Conservation (phyloP, 2,329 filamentous ascomycete genomes). For the Pseudofabraea citricarpa region DNA sequence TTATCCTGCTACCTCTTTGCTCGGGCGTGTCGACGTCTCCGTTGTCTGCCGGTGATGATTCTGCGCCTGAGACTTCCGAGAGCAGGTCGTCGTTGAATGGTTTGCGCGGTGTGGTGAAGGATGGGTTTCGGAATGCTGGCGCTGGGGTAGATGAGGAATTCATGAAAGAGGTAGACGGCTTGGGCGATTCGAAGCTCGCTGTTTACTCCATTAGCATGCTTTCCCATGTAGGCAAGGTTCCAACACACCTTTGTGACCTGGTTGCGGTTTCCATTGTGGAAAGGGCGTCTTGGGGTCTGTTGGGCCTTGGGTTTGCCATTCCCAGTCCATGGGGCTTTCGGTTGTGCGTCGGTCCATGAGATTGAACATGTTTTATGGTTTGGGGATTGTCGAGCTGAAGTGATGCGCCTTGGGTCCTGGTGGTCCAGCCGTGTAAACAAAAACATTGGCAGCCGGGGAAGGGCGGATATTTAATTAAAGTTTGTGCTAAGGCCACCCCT, state of each 20-base stretch:
- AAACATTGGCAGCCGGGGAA: background rate
- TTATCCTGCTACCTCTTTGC: constrained; percentile 46
- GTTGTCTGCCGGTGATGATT: constrained; percentile 52
- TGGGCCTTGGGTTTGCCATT: constrained; percentile 54
- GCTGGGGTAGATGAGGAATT: constrained; percentile 37
- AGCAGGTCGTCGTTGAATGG: constrained; percentile 47
- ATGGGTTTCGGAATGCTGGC: constrained; percentile 56
- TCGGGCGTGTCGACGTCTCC: constrained; percentile 50
- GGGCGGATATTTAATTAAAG: background rate
- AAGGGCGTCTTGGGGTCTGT: constrained; percentile 60
- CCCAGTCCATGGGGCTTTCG: constrained; percentile 63
- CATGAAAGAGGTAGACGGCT: constrained; percentile 34
- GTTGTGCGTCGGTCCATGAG: constrained; percentile 50
- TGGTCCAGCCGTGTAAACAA: background rate
- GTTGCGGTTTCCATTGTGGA: constrained; percentile 39
- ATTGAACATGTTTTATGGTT: constrained; percentile 17
- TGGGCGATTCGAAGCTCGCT: constrained; percentile 33
- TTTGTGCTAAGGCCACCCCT: background rate
- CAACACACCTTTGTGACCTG: constrained; percentile 20
- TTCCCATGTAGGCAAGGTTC: background rate
- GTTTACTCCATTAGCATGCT: constrained; percentile 7
- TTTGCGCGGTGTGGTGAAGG: constrained; percentile 59
- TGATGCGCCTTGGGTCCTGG: background rate
- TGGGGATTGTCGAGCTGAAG: background rate
- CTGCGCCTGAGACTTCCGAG: constrained; percentile 52